Base-by-base conservation (phyloP, 208 protist genomes). In the Trypanosoma boissoni region DNA sequence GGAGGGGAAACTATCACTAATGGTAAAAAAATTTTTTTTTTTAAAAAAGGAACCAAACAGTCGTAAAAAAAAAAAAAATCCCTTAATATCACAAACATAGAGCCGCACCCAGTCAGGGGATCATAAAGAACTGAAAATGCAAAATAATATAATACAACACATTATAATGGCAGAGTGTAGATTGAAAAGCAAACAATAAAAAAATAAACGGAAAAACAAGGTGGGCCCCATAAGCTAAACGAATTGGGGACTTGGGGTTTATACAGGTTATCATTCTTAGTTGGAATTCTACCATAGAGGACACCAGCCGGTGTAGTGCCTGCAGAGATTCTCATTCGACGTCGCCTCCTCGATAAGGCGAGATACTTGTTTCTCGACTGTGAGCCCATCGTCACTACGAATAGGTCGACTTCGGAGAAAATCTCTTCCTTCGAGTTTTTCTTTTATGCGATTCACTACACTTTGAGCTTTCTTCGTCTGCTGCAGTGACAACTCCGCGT, bases 291-390 rank as follows among this genome's bases (percentile, higher is more conserved):
- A 99, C 97, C 98, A 99, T 41, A 98, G 99, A 7, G 97, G 83
- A 74, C 96, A 99, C 99, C 99, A 99, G 26, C 99, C 99, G 27
- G 98, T 78, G 74, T 99, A 99, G 68, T 92, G 92, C 66, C 98
- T 94, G 69, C 97, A 99, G 26, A 99, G 75, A 77, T 99, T 99
- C 60, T 99, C 98, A 50, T 97, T 88, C 3, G 88, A 97, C 2
- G 94, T 99, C 0, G 99, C 98, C 74, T 99, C 88, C 20, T 88
- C 70, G 67, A 99, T 99, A 9, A 99, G 72, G 39, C 83, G 79
- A 12, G 93, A 46, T 16, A 99, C 96, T 62, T 98, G 92, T 24
- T 80, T 76, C 59, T 91, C 78, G 42, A 92, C 90, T 2, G 72
- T 74, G 10, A 92, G 77, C 3, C 83, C 84, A 20, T 83, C 83